Conservation (phyloP, 1,139 yeast species). For the Candida glucosophila region DNA sequence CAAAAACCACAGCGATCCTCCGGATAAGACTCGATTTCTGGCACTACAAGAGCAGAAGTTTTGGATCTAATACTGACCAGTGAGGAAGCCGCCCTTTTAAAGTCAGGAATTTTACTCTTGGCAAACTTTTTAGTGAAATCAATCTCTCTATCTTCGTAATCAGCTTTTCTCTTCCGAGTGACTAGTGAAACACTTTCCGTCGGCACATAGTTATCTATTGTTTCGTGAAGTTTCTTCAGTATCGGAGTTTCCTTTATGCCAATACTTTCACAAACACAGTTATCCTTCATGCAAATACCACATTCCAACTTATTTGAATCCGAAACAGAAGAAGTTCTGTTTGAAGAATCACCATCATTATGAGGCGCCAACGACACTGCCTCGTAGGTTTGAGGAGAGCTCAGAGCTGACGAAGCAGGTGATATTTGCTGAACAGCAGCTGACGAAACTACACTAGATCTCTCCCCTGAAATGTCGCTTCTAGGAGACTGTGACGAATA, state of each 20-base stretch:
- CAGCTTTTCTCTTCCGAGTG: conserved; percentile 20
- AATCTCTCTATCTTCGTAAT: conserved; percentile 23
- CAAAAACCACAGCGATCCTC: conserved; percentile 89
- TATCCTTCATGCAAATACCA: conserved; percentile 62
- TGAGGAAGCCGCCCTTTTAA: conserved; percentile 46
- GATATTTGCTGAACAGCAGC: conserved; percentile 41
- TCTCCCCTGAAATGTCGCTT: conserved; percentile 9
- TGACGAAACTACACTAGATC: conserved; percentile 19
- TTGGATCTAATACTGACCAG: conserved; percentile 15
- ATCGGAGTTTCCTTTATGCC: conserved; percentile 34
- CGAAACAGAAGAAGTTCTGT: conserved; percentile 19
- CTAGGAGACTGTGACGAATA: too few species aligned
- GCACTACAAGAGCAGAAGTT: not conserved
- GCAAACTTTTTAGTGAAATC: conserved; percentile 48
- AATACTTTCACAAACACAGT: conserved; percentile 61
- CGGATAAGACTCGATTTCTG: conserved; percentile 35
- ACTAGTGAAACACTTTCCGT: conserved; percentile 54
- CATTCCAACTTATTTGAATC: conserved; percentile 44
- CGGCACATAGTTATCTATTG: conserved; percentile 40
- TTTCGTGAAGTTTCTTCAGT: conserved; percentile 17
- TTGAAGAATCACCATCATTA: conserved; percentile 13
- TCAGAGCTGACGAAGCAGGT: conserved; percentile 45
- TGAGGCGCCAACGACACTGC: conserved; percentile 1
- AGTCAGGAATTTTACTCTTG: conserved; percentile 31
- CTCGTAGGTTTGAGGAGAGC: conserved; percentile 19